phyloP scores from a whole-genome alignment of 345 rosid genomes.

The Ailanthus altissimus region DNA sequence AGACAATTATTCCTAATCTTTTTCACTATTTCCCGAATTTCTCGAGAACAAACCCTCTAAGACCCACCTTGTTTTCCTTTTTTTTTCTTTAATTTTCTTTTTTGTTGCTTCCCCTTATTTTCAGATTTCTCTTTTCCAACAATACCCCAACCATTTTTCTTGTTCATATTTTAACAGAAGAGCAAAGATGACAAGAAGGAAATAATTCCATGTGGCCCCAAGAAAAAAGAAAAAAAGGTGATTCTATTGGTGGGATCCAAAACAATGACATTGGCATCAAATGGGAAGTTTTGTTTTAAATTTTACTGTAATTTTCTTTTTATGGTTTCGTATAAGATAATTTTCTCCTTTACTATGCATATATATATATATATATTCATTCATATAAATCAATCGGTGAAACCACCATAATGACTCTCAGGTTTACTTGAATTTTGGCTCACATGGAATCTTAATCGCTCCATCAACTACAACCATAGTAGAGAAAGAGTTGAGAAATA shows the following conservation, averaged over 20 bases:
- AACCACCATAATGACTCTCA: not conserved
- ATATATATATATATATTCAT: not conserved
- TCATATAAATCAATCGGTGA: not conserved
- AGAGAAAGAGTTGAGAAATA: too few relatives aligned
- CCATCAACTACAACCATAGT: too few relatives aligned
- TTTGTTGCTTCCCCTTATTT: too few relatives aligned
- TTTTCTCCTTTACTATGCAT: not conserved
- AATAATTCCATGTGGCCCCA: not conserved
- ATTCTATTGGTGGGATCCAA: not conserved
- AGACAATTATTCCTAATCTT: too few relatives aligned
- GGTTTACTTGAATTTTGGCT: not conserved
- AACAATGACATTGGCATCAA: not conserved
- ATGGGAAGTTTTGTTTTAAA: not conserved
- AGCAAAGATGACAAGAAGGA: not conserved
- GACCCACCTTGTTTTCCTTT: too few relatives aligned
- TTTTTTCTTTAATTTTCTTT: too few relatives aligned
- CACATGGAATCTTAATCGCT: too few relatives aligned
- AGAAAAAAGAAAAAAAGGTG: not conserved
- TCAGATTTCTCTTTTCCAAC: too few relatives aligned
- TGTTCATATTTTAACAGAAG: not conserved
- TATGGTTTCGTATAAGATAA: not conserved
- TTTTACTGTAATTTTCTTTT: not conserved
- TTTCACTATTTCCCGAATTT: too few relatives aligned
- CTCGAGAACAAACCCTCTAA: too few relatives aligned
- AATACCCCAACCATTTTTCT: too few relatives aligned